Conservation (phyloP, 805 yeast genomes). For the Blastobotrys americana region DNA sequence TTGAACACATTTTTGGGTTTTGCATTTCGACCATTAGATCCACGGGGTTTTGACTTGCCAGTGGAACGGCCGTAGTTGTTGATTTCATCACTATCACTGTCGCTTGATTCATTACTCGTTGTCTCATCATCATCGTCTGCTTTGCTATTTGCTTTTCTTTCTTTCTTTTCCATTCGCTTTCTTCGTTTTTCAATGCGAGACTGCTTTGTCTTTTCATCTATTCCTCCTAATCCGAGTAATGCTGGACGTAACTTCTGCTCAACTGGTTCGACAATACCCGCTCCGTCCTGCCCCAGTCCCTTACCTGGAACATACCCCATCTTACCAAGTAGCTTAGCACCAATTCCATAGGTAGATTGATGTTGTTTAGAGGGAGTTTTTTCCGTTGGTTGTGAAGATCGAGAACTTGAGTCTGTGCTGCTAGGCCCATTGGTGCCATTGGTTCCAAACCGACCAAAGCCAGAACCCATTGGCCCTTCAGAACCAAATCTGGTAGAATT, state of each 20-base stretch:
- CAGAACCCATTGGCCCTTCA: no score
- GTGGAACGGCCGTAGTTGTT: no score
- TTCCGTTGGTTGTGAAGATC: background rate
- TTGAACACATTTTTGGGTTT: conserved; percentile 19
- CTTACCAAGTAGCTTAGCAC: conserved; percentile 64
- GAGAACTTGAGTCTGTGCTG: no score
- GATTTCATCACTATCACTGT: conserved; percentile 12
- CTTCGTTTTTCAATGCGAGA: conserved; percentile 13
- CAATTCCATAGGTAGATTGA: conserved; percentile 59
- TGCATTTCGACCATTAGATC: no score
- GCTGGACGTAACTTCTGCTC: conserved; percentile 59
- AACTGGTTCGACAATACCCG: conserved; percentile 77
- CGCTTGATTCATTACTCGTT: conserved; percentile 14
- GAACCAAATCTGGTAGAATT: no score
- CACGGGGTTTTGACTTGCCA: conserved; percentile 11
- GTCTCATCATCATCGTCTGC: conserved; percentile 6
- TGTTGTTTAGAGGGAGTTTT: conserved; percentile 2
- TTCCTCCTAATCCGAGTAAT: conserved; percentile 70
- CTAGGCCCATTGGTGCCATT: no score
- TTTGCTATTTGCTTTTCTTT: conserved; percentile 12
- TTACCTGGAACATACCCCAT: conserved; percentile 86
- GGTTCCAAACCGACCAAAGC: no score
- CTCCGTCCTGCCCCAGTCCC: conserved; percentile 69
- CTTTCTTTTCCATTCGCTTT: conserved; percentile 12
- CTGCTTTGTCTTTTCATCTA: conserved; percentile 33